Base-by-base conservation (phyloP, 331 rosid species). In the Phaseolus coccineus region DNA sequence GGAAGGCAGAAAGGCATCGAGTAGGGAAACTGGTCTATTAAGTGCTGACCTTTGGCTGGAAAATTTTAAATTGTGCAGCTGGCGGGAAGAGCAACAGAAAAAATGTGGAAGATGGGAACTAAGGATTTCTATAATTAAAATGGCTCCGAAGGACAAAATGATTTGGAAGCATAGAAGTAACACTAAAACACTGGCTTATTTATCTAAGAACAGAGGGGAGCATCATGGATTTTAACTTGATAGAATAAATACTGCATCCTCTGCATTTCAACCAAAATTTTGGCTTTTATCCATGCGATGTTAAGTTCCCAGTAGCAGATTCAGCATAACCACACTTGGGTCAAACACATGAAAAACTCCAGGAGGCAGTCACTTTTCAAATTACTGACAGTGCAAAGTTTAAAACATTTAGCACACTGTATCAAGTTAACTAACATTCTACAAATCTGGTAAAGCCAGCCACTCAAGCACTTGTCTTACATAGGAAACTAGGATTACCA, bases 401-500 rank as follows among this genome's bases (percentile, higher is more conserved):
- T 53, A 39, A 35, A 63, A 25, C 37, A 73, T 12, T 30, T 31
- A 53, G 24, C 33, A 25, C 11, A 25, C 35, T 58, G 44, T 31
- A 57, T 15, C 63, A 59, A 46, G 44, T 31, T 31, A 30, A 37
- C 39, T 47, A 52, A 70, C 10, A 4, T 14, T 71, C 42, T 59
- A 69, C 50, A 44, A 69, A 24, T 22, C 77, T 24, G 22, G 74
- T 11, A 10, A 48, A 52, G 31, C 19, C 66, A 79, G 1, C 15
- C n/a, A 68, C 76, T n/a, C 31, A 40, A 63, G 56, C 47, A 52
- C 74, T 64, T 42, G 53, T 6, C 39, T 22, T 19, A 13, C 4
- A 73, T 50, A 42, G 22, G 30, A 72, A 63, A 72, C 58, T 52
- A 47, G 12, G 42, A 50, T 72, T 50, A 22, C 39, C 28, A 25